Evolutionary conservation across 176 grass and related monocot genomes (phyloP), one percentile per base, ranked within the genome.

Genomic region (Phoenix roebelenii): DNA sequence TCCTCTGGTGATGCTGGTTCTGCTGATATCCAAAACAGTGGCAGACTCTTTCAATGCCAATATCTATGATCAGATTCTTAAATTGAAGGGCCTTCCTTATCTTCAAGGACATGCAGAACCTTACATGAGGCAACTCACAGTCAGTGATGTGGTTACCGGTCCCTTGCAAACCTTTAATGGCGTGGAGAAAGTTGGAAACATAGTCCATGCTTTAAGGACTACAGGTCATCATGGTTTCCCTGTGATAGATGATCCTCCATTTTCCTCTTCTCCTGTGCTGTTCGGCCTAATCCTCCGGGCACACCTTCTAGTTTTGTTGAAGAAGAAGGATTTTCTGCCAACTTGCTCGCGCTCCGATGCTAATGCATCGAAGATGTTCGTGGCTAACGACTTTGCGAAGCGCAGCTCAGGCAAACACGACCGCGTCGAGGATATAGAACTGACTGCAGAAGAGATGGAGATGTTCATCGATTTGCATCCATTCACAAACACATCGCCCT

Each of bases 391-490:
- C 63, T 90, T 97, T 15, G 80, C 87, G 32, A 97, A 97, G 78
- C 74, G 87, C 1, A 84, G 83, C 1, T 91, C 87, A 9, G 92
- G 92, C 23, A 97, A 97, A 71, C 77, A 87, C 16, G 87, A 83
- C 59, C 55, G 57, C 4, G 76, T 97, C 14, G 69, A 55, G 74
- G 78, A 74, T 15, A 72, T 91, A 30, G 32, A 80, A 39, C 22
- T 91, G 7, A 85, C 83, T 15, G 65, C 72, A 51, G 92, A 97
- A 63, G 92, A 97, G 80, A 88, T 97, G 92, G 87, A 88, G 50
- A 97, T 97, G 92, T 97, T 82, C 67, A 69, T 97, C 0, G 92
- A 97, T 78, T 77, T 97, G 60, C 87, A 97, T 76, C 87, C 92
- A 0, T 90, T 97, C 68, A 80, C 78, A 49, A 97, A 97, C 77